Base-by-base conservation (phyloP, 768 basidiomycete species). In the Xanthoconium stramineum region DNA sequence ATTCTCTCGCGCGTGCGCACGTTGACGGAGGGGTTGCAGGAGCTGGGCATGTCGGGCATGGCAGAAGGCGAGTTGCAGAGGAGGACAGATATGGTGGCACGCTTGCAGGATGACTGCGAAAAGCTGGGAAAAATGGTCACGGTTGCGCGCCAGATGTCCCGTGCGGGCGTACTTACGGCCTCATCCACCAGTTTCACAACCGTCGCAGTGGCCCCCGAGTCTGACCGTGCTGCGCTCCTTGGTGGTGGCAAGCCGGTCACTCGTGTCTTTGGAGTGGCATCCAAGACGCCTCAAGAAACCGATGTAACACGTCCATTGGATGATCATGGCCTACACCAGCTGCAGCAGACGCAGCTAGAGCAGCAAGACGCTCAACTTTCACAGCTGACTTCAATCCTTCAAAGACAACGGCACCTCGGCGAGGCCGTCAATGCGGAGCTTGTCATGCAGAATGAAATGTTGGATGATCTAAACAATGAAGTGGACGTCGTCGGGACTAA, bases 61-160 rank as follows among this genome's bases (percentile, higher is more conserved):
- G 87, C 83, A 61, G 85, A 93, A 70, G 96, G 96, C n/a, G 96
- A 98, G 78, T 76, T 93, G 64, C 86, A 89, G 73, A 77, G 96
- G 53, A 79, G 96, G 59, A 87, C 87, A 57, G 95, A 94, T 65
- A 86, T 97, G 86, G 85, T 94, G 49, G 89, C 86, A 52, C 79
- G 88, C 56, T 75, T 98, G 62, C 88, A 89, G 72, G 93, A 94
- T 68, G 95, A 98, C 69, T 88, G 91, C 75, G 90, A 90, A 76
- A 91, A 88, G 75, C 76, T 97, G 55, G 83, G 84, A 38, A 84
- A 84, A 78, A 91, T 96, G 79, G 86, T 93, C 40, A 88, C 90
- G 35, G 83, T 90, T 45, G 87, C 82, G 32, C 81, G 82, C 56
- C 83, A 82, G 63, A 76, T 72, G 29, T 76, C 77, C 40, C 77